These are phyloP conservation scores for Didymella exigua DNA, from an alignment of 2,329 filamentous ascomycete genomes.

Conservation along the genomic window DNA sequence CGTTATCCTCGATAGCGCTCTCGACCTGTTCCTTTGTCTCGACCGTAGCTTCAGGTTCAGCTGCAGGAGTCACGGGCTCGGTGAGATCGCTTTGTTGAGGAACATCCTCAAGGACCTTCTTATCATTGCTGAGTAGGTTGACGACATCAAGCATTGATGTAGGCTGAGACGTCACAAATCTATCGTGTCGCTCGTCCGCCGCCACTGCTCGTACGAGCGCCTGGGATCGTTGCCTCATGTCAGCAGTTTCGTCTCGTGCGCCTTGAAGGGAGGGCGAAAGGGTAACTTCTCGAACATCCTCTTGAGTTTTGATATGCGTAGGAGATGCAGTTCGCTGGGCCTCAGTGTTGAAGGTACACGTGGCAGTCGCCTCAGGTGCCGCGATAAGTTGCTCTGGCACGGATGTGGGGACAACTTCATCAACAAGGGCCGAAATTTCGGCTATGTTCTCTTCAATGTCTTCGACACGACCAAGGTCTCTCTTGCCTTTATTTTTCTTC, in stretches of 20 bases:
- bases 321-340: slow-evolving; percentile 6
- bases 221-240: slow-evolving; percentile 37
- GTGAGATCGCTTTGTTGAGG: slow-evolving; percentile 21
- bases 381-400: neutral
- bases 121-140: slow-evolving; percentile 35
- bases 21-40: slow-evolving; percentile 30
- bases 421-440: slow-evolving; percentile 1
- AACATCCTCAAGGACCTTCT: slow-evolving; percentile 38
- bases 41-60: slow-evolving; percentile 20
- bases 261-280: slow-evolving; percentile 35
- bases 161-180: slow-evolving; percentile 18
- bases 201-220: slow-evolving; percentile 30
- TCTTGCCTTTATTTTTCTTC: slow-evolving; percentile 35
- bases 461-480: slow-evolving; percentile 13
- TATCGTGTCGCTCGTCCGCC: slow-evolving; percentile 13
- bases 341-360: slow-evolving; percentile 1
- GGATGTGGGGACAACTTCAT: slow-evolving; percentile 1
- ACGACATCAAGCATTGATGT: slow-evolving; percentile 38
- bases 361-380: neutral
- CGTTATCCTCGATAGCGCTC: slow-evolving; percentile 1
- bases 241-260: slow-evolving; percentile 33
- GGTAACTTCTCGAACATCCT: neutral
- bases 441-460: slow-evolving; percentile 5
- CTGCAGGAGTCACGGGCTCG: slow-evolving; percentile 33
- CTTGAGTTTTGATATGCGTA: neutral